Evolutionary conservation across 805 yeast genomes (phyloP).

Genomic region (Komagataella mondaviorum): DNA sequence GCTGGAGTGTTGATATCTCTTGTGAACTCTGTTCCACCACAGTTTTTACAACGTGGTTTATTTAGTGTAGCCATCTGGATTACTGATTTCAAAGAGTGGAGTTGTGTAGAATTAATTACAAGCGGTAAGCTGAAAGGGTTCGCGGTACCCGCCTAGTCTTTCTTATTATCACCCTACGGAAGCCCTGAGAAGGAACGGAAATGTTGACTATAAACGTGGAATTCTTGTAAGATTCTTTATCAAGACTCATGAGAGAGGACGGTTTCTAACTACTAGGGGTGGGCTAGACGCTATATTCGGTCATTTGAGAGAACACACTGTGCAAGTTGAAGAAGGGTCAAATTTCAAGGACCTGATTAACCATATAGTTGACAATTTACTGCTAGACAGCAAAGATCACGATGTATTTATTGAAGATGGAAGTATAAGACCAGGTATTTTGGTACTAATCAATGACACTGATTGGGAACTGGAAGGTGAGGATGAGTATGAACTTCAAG

Average conservation of each 20-base stretch:
- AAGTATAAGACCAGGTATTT: conserved; percentile 79
- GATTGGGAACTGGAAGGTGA: conserved; percentile 96
- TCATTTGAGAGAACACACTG: conserved; percentile 37
- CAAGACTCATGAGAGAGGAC: not conserved
- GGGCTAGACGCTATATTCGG: conserved; percentile 76
- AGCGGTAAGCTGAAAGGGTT: not conserved
- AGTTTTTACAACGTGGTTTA: conserved; percentile 21
- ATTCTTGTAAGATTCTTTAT: not conserved
- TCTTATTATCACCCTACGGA: not conserved
- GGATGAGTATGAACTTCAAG: conserved; percentile 64
- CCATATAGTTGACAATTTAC: conserved; percentile 37
- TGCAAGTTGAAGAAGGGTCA: conserved; percentile 28
- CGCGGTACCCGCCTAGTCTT: not conserved
- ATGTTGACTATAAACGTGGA: not conserved
- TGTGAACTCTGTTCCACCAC: conserved; percentile 40
- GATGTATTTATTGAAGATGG: conserved; percentile 75
- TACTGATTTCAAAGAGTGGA: not conserved
- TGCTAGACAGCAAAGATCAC: conserved; percentile 46
- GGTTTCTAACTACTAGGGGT: conserved; percentile 26
- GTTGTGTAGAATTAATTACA: not conserved
- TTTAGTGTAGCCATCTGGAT: not conserved
- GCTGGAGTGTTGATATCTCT: conserved; percentile 46
- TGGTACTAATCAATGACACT: conserved; percentile 83
- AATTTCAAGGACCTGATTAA: conserved; percentile 34
- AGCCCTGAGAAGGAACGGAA: not conserved